These are phyloP conservation scores for Leccinum fibrillosum DNA, from an alignment of 768 basidiomycete species.

Conservation along the genomic window DNA sequence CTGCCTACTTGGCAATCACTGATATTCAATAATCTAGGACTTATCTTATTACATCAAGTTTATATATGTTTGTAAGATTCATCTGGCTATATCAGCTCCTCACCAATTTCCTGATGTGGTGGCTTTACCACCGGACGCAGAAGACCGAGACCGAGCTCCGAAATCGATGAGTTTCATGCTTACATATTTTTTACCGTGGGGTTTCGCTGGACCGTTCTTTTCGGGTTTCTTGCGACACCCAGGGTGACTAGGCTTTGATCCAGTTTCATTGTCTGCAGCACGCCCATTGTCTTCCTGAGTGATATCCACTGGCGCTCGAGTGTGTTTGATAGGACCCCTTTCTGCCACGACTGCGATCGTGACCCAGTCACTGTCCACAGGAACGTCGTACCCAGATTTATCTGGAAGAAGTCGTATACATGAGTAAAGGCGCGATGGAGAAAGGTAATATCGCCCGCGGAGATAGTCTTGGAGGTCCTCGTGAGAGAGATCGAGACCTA, in stretches of 20 bases:
- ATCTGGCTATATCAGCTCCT: no score
- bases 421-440: constrained; percentile 88
- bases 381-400: constrained; percentile 86
- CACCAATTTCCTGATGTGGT: no score
- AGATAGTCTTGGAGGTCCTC: constrained; percentile 80
- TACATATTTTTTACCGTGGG: constrained; percentile 75
- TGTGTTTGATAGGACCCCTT: constrained; percentile 74
- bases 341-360: constrained; percentile 96
- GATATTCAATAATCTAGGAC: no score
- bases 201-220: constrained; percentile 30
- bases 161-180: constrained; percentile 84
- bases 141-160: constrained; percentile 56
- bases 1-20: no score
- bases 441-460: constrained; percentile 79
- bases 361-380: constrained; percentile 90
- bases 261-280: constrained; percentile 31
- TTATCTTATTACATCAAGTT: no score
- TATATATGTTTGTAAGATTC: no score
- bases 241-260: constrained; percentile 5
- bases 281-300: constrained; percentile 44
- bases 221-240: constrained; percentile 11
- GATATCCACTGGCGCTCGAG: constrained; percentile 57
- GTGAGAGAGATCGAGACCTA: constrained; percentile 67
- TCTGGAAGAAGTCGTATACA: constrained; percentile 72
- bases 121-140: constrained; percentile 52